Evolutionary conservation across 1,284 basidiomycete species (phyloP), one percentile per base, ranked within the genome.

Genomic region (Cryptococcus sp.): DNA sequence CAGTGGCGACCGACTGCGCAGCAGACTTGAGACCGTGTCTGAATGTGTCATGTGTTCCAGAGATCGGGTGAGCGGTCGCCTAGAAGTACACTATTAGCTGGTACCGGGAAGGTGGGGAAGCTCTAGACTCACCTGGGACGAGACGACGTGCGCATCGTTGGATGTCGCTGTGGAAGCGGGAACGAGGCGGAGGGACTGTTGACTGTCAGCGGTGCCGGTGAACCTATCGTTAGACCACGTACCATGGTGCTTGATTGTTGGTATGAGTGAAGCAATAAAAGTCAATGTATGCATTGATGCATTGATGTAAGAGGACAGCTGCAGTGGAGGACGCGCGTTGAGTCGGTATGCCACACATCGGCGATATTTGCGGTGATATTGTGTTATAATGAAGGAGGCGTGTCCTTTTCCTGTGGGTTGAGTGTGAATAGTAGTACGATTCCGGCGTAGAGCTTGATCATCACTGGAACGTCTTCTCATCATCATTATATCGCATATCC

Each of bases 31-130:
- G 65, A 20, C 76, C 76, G 56, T 76, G 61, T 56, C 76, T 64
- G 59, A 78, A 73, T 1, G 75, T 66, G 59, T 78, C 76, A 57
- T 77, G 74, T 5, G 68, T 68, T 39, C 75, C 76, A 29, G 69
- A 72, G 20, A 66, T 47, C 37, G 74, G 69, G 59, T 78, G 75
- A 19, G 74, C 72, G 20, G 74, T 77, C 1, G 69, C 64, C 72
- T 77, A 53, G 23, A 34, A 17, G 25, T 1, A 17, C 37, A 37
- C 48, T 17, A 52, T 45, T 43, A 25, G 13, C n/a, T 10, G 29
- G 50, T 15, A 23, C 6, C 19, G 50, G 1, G 47, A 25, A 4
- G 22, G 26, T 17, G 22, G 15, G 29, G 47, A 13, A 6, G 25
- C 55, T 22, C 11, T 22, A 25, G 44, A 54, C 73, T 41, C 15